Evolutionary conservation across 192 early-diverging fungal species (phyloP).

Genomic region (Oehlia diaphana): DNA sequence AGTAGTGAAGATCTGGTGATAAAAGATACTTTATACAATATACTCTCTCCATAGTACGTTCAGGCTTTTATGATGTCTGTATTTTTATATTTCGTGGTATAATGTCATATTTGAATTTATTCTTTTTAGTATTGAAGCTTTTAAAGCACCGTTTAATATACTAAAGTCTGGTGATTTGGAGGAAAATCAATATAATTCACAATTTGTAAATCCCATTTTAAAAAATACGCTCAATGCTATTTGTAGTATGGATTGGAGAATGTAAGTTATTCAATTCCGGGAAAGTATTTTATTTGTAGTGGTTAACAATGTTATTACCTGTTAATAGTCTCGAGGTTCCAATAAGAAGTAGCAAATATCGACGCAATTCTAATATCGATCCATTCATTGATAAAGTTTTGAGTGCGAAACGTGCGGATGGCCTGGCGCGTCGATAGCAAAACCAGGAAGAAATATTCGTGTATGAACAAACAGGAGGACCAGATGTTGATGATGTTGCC

Average conservation of each 20-base stretch:
- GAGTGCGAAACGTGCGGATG: background rate
- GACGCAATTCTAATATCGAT: conserved; percentile 7
- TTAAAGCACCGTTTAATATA: conserved; percentile 9
- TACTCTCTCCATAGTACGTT: conserved; percentile 20
- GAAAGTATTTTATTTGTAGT: conserved; percentile 15
- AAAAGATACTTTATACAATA: background rate
- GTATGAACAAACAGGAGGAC: conserved; percentile 21
- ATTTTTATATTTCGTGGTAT: conserved; percentile 2
- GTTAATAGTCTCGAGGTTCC: conserved; percentile 12
- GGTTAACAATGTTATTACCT: background rate
- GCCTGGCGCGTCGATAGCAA: too few species aligned
- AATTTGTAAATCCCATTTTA: conserved; percentile 15
- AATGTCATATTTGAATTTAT: background rate
- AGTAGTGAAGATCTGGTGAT: background rate
- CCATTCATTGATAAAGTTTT: conserved; percentile 24
- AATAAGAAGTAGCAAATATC: conserved; percentile 20
- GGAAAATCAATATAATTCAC: conserved; percentile 17
- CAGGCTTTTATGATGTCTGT: background rate
- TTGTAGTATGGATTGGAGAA: conserved; percentile 15
- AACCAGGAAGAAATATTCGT: conserved; percentile 2
- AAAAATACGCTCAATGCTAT: background rate
- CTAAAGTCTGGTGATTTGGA: conserved; percentile 11
- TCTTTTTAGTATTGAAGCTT: conserved; percentile 23
- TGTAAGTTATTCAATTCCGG: conserved; percentile 16
- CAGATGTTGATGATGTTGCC: conserved; percentile 14